Percentiles rank a stretch among this genome's conserved stretches.
These are phyloP conservation scores for Prosopis cineraria DNA, from an alignment of 306 rosid species.

Conservation along the genomic window DNA sequence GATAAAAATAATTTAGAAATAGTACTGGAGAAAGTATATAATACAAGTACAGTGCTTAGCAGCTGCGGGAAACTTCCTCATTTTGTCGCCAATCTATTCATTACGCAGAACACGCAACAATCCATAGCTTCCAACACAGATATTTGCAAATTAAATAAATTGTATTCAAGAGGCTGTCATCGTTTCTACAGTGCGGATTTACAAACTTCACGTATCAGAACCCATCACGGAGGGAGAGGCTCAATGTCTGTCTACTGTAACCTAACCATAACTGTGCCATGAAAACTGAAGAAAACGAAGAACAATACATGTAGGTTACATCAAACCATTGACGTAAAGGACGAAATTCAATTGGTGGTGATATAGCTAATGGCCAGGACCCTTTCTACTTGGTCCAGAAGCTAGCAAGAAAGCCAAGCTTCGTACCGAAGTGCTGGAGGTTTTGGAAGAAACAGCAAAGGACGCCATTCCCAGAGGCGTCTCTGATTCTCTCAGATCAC, in stretches of 20 bases:
- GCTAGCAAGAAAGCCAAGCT: slow-evolving; percentile 55
- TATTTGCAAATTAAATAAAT: neutral
- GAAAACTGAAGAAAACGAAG: neutral
- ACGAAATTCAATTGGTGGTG: neutral
- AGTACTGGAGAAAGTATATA: too few species aligned
- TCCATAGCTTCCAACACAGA: neutral
- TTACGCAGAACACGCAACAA: neutral
- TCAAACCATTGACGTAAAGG: neutral
- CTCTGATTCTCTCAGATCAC: slow-evolving; percentile 28
- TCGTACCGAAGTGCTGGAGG: slow-evolving; percentile 41
- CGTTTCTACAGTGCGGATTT: slow-evolving; percentile 20
- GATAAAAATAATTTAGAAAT: too few species aligned
- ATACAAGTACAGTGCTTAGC: too few species aligned
- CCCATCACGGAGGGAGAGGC: neutral
- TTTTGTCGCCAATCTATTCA: neutral
- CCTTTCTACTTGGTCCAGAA: slow-evolving; percentile 82
- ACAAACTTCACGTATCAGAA: slow-evolving; percentile 12
- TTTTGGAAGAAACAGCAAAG: slow-evolving; percentile 52
- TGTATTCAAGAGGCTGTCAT: neutral
- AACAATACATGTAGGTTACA: neutral
- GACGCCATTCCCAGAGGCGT: slow-evolving; percentile 39
- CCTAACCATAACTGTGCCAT: neutral
- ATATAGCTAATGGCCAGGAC: slow-evolving; percentile 64
- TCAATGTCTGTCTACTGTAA: neutral
- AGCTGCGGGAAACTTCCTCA: neutral